Percentiles rank a stretch among this genome's conserved stretches.
phyloP scores from a whole-genome alignment of 306 rosid species.

The Cajanus cajan region DNA sequence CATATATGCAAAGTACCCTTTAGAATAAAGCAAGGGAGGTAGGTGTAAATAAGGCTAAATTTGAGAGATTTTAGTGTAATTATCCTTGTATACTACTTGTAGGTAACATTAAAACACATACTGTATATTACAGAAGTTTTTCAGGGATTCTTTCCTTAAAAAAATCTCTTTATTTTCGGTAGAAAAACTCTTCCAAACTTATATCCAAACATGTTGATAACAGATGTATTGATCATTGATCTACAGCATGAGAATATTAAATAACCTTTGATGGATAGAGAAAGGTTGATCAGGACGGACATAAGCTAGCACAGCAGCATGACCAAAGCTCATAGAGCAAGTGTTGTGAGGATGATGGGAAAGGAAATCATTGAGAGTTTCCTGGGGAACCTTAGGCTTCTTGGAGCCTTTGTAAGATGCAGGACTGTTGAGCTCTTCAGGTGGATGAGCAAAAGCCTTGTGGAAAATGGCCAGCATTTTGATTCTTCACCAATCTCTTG shows the following conservation, averaged over 20 bases:
- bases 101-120: neutral
- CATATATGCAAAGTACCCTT: neutral
- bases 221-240: neutral
- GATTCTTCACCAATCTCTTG: neutral
- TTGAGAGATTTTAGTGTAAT: neutral
- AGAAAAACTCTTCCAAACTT: no score
- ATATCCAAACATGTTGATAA: no score
- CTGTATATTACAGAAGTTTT: no score
- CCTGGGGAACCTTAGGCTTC: constrained; percentile 81
- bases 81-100: no score
- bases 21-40: neutral
- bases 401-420: constrained; percentile 69
- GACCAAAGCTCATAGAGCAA: constrained; percentile 69
- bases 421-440: constrained; percentile 92
- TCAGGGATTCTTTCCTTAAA: no score
- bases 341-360: constrained; percentile 65
- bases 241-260: neutral
- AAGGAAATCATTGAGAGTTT: constrained; percentile 72
- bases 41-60: neutral
- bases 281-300: constrained; percentile 52
- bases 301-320: constrained; percentile 84
- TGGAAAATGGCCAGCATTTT: constrained; percentile 91
- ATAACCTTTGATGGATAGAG: constrained; percentile 62
- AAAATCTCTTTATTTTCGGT: no score
- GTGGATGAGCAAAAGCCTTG: constrained; percentile 87